phyloP scores from a whole-genome alignment of 805 yeast species.

The Saccharomycopsis sp. region DNA sequence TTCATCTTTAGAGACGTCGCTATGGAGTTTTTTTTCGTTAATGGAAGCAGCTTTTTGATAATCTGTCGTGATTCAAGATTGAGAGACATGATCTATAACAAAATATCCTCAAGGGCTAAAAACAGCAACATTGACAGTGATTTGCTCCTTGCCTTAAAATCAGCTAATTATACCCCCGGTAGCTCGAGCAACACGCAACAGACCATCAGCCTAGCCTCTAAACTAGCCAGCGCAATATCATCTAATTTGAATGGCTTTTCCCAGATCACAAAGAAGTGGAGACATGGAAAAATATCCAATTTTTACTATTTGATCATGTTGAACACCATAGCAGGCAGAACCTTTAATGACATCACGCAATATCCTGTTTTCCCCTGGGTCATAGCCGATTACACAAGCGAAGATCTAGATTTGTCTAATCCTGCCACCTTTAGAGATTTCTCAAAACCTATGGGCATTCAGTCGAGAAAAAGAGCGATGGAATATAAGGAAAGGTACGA shows the following conservation, averaged over 20 bases:
- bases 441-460: slow-evolving; percentile 91
- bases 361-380: slow-evolving; percentile 94
- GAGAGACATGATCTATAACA: slow-evolving; percentile 51
- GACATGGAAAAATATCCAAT: slow-evolving; percentile 69
- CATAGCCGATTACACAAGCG: slow-evolving; percentile 72
- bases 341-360: slow-evolving; percentile 83
- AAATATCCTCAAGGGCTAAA: slow-evolving; percentile 42
- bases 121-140: slow-evolving; percentile 48
- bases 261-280: slow-evolving; percentile 65
- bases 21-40: slow-evolving; percentile 64
- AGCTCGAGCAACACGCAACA: slow-evolving; percentile 25
- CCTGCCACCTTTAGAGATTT: slow-evolving; percentile 65
- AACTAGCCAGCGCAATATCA: slow-evolving; percentile 41
- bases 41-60: slow-evolving; percentile 64
- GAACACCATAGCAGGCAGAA: slow-evolving; percentile 81
- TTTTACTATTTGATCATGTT: slow-evolving; percentile 74
- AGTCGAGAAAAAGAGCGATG: slow-evolving; percentile 48
- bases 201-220: slow-evolving; percentile 33
- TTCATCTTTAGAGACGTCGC: slow-evolving; percentile 78
- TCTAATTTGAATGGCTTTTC: slow-evolving; percentile 31
- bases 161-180: slow-evolving; percentile 26
- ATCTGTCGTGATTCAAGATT: slow-evolving; percentile 49
- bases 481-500: slow-evolving; percentile 68
- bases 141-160: slow-evolving; percentile 44
- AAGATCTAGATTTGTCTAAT: slow-evolving; percentile 55